Evolutionary conservation across 1,284 basidiomycete genomes (phyloP), one percentile per base, ranked within the genome.

Genomic region (Sanghuangporus sanghuang): DNA sequence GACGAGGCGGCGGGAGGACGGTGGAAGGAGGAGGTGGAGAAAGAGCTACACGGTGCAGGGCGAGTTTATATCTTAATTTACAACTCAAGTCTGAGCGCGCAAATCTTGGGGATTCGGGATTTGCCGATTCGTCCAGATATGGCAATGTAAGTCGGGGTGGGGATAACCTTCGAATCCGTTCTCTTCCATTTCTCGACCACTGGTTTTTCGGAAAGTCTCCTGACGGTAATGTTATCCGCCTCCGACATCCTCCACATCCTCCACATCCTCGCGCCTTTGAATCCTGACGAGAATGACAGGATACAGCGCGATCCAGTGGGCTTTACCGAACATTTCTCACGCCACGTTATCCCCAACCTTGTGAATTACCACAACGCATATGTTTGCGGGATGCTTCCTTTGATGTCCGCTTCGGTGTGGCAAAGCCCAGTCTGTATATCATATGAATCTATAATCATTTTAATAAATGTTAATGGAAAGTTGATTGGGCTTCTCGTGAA

Each of bases 31-130:
- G 44, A 49, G 7, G 39, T 11, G 32, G 40, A 61, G 57, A 52
- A 27, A 27, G 18, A 16, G 11, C 7, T 27, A 52, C 8, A 52
- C 18, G 21, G 50, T 27, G 23, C 18, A 7, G 7, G 7, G 18
- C 23, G 50, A 52, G 35, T 54, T 54, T 54, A 54, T 54, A 54
- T 54, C 32, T 38, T 38, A 11, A 36, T 54, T 38, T 54, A 14
- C 3, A 54, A n/a, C 53, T 16, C 23, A 23, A 12, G 18, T 32
- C 14, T 32, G 18, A 38, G 32, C 6, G 49, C 49, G 53, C 35
- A 54, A 54, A 54, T 54, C 53, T 54, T 54, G 53, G 53, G 53
- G 53, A 54, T 54, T 54, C 53, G 53, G 53, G 8, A 14, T 2
- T 36, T 54, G 53, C 53, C 53, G 53, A 54, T 1, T 32, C 12